Percentiles rank a stretch among this genome's conserved stretches.
These are phyloP conservation scores for Diaporthe capsici DNA, from an alignment of 2,329 filamentous ascomycete genomes.

Conservation along the genomic window DNA sequence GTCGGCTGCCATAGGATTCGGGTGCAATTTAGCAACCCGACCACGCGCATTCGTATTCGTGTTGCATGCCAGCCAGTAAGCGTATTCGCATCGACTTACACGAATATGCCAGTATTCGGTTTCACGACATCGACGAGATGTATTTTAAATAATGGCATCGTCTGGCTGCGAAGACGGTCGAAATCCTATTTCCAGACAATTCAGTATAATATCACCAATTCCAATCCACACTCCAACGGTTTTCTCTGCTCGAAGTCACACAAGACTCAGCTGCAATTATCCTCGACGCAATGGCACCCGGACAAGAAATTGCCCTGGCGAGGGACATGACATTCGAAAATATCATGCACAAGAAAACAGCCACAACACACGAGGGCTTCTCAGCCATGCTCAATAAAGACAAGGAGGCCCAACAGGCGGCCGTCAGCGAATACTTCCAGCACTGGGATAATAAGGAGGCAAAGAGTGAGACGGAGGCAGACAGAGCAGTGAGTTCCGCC, in stretches of 20 bases:
- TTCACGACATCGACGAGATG: background rate
- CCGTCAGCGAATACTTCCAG: conserved; percentile 40
- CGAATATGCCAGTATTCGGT: conserved; percentile 19
- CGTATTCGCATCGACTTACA: conserved; percentile 36
- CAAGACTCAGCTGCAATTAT: background rate
- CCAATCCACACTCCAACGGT: background rate
- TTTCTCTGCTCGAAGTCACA: too few relatives aligned
- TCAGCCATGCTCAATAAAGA: conserved; percentile 42
- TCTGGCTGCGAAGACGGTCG: background rate
- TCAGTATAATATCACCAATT: too few relatives aligned
- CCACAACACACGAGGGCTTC: conserved; percentile 37
- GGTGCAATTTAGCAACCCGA: background rate
- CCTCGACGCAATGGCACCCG: conserved; percentile 25
- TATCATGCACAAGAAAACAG: conserved; percentile 39
- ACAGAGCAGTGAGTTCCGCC: conserved; percentile 33
- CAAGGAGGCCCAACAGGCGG: conserved; percentile 38
- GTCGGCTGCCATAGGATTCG: background rate
- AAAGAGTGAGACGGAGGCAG: conserved; percentile 39
- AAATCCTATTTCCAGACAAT: background rate
- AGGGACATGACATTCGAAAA: conserved; percentile 41
- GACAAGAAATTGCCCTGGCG: conserved; percentile 31
- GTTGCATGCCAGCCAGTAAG: background rate
- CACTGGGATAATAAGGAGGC: conserved; percentile 44
- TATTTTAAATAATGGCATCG: background rate
- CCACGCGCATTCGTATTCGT: conserved; percentile 33